Conservation (phyloP, 306 rosid genomes). For the Spatholobus suberectus region DNA sequence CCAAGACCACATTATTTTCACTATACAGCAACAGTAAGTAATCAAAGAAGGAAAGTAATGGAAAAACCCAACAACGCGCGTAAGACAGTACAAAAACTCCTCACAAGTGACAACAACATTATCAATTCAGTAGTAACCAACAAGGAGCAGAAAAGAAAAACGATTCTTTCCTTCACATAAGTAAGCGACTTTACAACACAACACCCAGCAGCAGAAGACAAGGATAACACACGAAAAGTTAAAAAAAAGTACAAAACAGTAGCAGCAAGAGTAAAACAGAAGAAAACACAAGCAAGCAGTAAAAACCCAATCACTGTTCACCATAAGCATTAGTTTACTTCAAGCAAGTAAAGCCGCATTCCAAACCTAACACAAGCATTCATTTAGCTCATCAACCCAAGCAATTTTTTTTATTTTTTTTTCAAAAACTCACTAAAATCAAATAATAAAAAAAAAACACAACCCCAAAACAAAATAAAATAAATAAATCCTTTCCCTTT, state of each 20-base stretch:
- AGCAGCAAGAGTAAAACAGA: conserved; percentile 31
- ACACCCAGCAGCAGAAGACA: conserved; percentile 45
- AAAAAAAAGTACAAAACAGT: conserved; percentile 18
- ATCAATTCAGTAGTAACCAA: conserved; percentile 31
- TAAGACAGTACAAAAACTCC: conserved; percentile 26
- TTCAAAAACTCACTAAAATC: background rate
- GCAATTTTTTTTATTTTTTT: background rate
- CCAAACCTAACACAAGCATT: background rate
- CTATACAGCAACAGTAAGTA: background rate
- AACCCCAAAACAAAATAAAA: background rate
- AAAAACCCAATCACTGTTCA: conserved; percentile 18
- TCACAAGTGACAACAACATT: conserved; percentile 31
- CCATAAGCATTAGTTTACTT: background rate
- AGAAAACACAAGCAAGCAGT: conserved; percentile 28
- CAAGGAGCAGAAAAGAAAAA: conserved; percentile 35
- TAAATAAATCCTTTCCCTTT: background rate
- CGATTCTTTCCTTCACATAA: conserved; percentile 45
- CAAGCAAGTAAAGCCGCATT: background rate
- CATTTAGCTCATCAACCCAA: conserved; percentile 4
- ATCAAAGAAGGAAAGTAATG: background rate
- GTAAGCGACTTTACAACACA: conserved; percentile 47
- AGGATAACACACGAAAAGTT: conserved; percentile 40
- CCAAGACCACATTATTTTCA: conserved; percentile 26
- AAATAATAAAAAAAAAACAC: background rate
- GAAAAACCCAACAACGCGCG: conserved; percentile 15